A percentile compares a stretch with the other conserved stretches of the same genome.
Evolutionary conservation across 2,329 filamentous ascomycete genomes (phyloP).

Genomic region (Byssochlamys sp.): DNA sequence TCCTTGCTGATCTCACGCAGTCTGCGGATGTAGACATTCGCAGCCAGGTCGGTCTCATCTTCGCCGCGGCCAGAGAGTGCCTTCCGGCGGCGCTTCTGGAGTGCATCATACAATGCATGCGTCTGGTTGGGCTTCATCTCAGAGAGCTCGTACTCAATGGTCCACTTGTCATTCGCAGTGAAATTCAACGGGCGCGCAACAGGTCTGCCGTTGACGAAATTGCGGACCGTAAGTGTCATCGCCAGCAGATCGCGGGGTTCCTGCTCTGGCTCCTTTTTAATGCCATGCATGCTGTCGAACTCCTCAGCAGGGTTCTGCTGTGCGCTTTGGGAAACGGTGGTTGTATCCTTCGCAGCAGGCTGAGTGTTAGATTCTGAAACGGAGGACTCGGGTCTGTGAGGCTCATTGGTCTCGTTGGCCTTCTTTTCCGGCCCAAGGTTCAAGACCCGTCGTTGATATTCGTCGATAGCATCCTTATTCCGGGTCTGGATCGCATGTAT

Average conservation of each 20-base stretch:
- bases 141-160: slow-evolving; percentile 65
- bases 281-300: background rate
- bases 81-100: slow-evolving; percentile 48
- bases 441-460: slow-evolving; percentile 51
- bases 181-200: slow-evolving; percentile 52
- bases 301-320: background rate
- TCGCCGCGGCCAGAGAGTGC: slow-evolving; percentile 28
- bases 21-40: slow-evolving; percentile 35
- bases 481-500: slow-evolving; percentile 65
- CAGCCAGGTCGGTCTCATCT: slow-evolving; percentile 34
- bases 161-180: slow-evolving; percentile 48
- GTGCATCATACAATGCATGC: slow-evolving; percentile 45
- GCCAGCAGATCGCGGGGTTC: slow-evolving; percentile 45
- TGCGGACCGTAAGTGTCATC: slow-evolving; percentile 63
- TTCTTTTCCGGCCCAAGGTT: slow-evolving; percentile 19
- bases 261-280: slow-evolving; percentile 1
- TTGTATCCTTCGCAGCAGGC: background rate
- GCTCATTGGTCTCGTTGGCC: slow-evolving; percentile 6
- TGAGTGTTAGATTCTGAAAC: background rate
- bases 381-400: background rate
- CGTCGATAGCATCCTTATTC: slow-evolving; percentile 55
- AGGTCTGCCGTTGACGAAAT: slow-evolving; percentile 58
- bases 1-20: slow-evolving; percentile 37
- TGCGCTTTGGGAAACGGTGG: background rate
- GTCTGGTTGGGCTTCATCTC: slow-evolving; percentile 47